phyloP scores from a whole-genome alignment of 164 flowering plant species.

The Liquidambar formosana region DNA sequence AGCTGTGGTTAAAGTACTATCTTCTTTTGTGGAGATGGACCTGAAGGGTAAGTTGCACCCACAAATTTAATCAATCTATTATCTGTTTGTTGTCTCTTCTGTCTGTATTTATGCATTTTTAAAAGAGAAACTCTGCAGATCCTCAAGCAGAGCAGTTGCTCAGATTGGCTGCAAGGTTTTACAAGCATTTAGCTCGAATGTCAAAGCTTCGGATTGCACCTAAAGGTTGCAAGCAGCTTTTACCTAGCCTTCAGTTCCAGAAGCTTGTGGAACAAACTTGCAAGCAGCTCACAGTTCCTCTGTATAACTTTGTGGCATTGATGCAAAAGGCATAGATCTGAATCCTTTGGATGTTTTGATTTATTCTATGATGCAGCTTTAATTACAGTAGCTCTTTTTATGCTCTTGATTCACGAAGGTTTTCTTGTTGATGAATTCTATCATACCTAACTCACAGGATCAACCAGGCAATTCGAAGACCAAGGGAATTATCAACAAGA shows the following conservation, averaged over 20 bases:
- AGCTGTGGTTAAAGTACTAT: constrained; percentile 59
- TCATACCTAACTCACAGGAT: constrained; percentile 39
- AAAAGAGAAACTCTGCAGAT: constrained; percentile 38
- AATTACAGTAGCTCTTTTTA: neutral
- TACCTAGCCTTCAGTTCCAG: constrained; percentile 67
- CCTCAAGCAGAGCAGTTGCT: constrained; percentile 74
- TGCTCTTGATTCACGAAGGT: neutral
- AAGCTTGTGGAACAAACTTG: constrained; percentile 79
- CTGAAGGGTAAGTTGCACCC: constrained; percentile 56
- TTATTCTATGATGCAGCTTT: neutral
- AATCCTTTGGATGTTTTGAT: neutral
- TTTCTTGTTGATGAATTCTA: constrained; percentile 5
- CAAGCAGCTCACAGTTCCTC: constrained; percentile 71
- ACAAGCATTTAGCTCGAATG: constrained; percentile 75
- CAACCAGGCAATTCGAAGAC: constrained; percentile 52
- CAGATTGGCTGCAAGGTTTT: constrained; percentile 58
- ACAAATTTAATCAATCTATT: neutral
- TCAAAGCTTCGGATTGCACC: constrained; percentile 77
- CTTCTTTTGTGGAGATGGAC: constrained; percentile 65
- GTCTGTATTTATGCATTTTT: neutral
- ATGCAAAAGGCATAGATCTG: constrained; percentile 56
- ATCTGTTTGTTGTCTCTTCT: neutral
- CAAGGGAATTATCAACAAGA: constrained; percentile 57
- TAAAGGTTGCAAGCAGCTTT: constrained; percentile 62
- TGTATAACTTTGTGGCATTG: constrained; percentile 61